Evolutionary conservation across 768 basidiomycete genomes (phyloP).

Genomic region (Trametes cubensis): DNA sequence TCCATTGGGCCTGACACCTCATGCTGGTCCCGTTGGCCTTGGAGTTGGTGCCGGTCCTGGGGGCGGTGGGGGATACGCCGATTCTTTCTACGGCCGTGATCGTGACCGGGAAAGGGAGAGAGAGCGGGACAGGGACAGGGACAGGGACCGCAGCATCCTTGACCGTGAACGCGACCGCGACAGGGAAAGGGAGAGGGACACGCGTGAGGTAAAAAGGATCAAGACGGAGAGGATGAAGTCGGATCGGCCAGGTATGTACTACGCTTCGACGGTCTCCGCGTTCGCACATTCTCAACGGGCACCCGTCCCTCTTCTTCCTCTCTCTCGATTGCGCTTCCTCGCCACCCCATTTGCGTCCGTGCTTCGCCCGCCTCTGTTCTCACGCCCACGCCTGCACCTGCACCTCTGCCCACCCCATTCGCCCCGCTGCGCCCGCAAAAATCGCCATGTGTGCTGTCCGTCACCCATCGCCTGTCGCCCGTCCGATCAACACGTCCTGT

Average conservation of each 20-base stretch:
- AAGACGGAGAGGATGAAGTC: conserved; percentile 55
- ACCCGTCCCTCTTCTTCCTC: conserved; percentile 24
- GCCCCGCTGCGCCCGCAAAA: neutral
- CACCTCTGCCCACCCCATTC: conserved; percentile 1
- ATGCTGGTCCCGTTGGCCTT: conserved; percentile 33
- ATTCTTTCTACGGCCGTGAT: conserved; percentile 43
- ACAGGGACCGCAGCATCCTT: conserved; percentile 14
- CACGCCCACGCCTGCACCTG: conserved; percentile 10
- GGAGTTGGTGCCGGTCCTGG: conserved; percentile 33
- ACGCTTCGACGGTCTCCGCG: conserved; percentile 19
- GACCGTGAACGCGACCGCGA: conserved; percentile 41
- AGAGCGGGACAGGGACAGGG: conserved; percentile 38
- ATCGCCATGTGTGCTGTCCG: neutral
- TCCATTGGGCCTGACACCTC: conserved; percentile 26
- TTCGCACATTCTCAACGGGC: conserved; percentile 20
- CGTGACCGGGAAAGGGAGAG: conserved; percentile 33
- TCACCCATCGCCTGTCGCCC: neutral
- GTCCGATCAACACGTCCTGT: neutral
- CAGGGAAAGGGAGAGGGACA: conserved; percentile 42
- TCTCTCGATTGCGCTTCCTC: conserved; percentile 38
- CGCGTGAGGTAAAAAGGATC: conserved; percentile 61
- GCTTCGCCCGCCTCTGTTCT: conserved; percentile 12
- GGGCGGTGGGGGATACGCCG: conserved; percentile 36
- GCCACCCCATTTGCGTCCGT: conserved; percentile 18
- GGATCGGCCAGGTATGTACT: conserved; percentile 46